phyloP scores from a whole-genome alignment of 495 filamentous ascomycete genomes.

The Hyaloscypha variabilis region DNA sequence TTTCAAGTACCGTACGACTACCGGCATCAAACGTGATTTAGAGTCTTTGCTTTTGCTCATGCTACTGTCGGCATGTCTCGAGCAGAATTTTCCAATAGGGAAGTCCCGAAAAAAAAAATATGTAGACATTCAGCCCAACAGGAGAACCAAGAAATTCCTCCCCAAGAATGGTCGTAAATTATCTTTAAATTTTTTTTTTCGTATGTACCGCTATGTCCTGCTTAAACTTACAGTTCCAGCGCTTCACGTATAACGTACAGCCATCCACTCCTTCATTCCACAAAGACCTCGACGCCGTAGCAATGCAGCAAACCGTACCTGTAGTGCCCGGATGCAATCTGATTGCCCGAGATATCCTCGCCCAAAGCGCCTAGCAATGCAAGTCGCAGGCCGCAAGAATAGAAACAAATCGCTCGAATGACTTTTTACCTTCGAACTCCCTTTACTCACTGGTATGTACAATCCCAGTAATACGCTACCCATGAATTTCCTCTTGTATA shows the following conservation, averaged over 20 bases:
- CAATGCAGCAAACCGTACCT: constrained; percentile 12
- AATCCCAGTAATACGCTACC: background rate
- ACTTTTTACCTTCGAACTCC: background rate
- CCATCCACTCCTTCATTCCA: background rate
- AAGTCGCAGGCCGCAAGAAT: constrained; percentile 6
- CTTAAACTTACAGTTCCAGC: background rate
- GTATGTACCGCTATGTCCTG: background rate
- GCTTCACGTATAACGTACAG: background rate
- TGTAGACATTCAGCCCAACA: too few relatives aligned
- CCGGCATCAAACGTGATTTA: background rate
- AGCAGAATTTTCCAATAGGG: background rate
- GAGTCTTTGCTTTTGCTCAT: background rate
- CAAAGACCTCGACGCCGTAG: constrained; percentile 6
- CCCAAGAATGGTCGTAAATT: background rate
- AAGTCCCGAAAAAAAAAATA: background rate
- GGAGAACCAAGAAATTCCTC: background rate
- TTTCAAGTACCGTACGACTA: background rate
- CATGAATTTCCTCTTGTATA: background rate
- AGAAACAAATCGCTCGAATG: background rate
- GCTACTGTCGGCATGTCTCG: background rate
- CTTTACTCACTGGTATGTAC: background rate
- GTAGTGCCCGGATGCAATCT: background rate
- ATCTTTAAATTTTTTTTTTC: background rate
- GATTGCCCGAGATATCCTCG: background rate
- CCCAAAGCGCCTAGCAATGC: constrained; percentile 13